Evolutionary conservation across 257 asterid species (phyloP), one percentile per base, ranked within the genome.

Genomic region (Anisodus tanguticus): DNA sequence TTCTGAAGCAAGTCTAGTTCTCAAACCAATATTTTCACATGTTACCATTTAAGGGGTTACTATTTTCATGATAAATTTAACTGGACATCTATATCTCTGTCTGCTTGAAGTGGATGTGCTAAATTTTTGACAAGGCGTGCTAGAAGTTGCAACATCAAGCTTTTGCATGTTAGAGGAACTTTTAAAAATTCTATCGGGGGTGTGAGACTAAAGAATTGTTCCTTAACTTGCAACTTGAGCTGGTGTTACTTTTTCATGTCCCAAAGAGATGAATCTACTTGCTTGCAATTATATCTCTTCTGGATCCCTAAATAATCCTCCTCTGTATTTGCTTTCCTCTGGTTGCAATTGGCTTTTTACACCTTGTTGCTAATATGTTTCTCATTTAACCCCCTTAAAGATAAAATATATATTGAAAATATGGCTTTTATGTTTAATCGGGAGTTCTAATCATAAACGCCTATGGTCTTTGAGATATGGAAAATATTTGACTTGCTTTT

Each of bases 311-410:
- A 59, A 60, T 35, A 60, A 60, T 67, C 74, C 19, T 67, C 74
- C 19, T 66, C 74, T 35, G 55, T 74, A 74, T 74, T 74, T 74
- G 41, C 80, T 47, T 72, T 74, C 6, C 17, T 0, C n/a, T 74
- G 4, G 60, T 49, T 74, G 19, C 16, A 2, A 19, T 49, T 72
- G 60, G 41, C 47, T 13, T 5, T 19, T 13, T 74, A 43, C 43
- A 19, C 60, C 43, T 19, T 2, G 43, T 47, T 22, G 43, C 43
- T 10, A 11, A n/a, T 72, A 47, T 47, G 59, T 45, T 47, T 72
- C 59, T 3, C 41, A 5, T 31, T 45, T 72, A 9, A 72, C 59
- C 54, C 39, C 80, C 35, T n/a, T 11, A 6, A 47, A 49, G 19
- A 72, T n/a, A 8, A 31, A 31, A 6, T 49, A 19, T 37, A 3